Evolutionary conservation across 1,284 basidiomycete genomes (phyloP).

Genomic region (Ganoderma boninense): DNA sequence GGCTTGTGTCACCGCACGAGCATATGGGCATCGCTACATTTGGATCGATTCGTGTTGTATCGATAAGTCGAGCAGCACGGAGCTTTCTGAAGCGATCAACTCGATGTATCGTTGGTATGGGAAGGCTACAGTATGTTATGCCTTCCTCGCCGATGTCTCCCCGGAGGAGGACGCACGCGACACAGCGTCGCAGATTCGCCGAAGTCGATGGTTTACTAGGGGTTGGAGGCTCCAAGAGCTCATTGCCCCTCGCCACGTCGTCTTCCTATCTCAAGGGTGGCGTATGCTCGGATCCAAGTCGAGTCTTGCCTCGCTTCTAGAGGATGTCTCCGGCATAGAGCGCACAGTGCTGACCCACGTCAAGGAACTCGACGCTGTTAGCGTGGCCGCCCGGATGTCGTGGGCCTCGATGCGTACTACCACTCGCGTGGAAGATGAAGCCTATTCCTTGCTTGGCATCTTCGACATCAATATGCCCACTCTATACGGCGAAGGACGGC

Average conservation of each 20-base stretch:
- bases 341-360: neutral
- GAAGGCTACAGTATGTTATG: slow-evolving; percentile 3
- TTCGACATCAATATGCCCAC: slow-evolving; percentile 13
- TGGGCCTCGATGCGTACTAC: slow-evolving; percentile 8
- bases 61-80: slow-evolving; percentile 7
- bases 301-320: slow-evolving; percentile 2
- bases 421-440: slow-evolving; percentile 7
- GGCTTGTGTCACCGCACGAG: slow-evolving; percentile 1
- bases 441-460: slow-evolving; percentile 6
- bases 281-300: neutral
- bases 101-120: slow-evolving; percentile 12
- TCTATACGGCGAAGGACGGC: slow-evolving; percentile 4
- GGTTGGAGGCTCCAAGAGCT: slow-evolving; percentile 7
- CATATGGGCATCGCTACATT: neutral
- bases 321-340: slow-evolving; percentile 1
- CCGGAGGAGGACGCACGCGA: neutral
- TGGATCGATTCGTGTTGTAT: slow-evolving; percentile 17
- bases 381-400: slow-evolving; percentile 8
- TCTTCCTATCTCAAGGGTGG: slow-evolving; percentile 1
- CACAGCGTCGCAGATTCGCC: neutral
- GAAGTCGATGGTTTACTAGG: neutral
- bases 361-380: neutral
- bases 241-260: neutral
- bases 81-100: slow-evolving; percentile 13
- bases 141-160: slow-evolving; percentile 5